Conservation (phyloP, 1,284 basidiomycete species). For the Ustilago esculenta region DNA sequence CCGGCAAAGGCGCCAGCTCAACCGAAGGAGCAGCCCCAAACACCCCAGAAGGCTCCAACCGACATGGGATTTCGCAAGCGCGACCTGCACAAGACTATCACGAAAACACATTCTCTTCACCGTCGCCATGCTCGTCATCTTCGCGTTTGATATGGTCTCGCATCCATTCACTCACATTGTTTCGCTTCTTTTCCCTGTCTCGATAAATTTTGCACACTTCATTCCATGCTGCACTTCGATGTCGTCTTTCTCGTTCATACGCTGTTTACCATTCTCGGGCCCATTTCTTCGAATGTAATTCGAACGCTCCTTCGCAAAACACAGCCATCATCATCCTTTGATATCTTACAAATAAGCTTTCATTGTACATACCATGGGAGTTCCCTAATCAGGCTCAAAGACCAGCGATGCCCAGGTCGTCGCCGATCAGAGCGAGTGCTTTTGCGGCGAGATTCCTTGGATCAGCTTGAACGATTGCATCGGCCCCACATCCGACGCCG, state of each 20-base stretch:
- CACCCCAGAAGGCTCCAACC: slow-evolving; percentile 20
- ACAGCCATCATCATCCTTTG: background rate
- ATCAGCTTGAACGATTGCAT: background rate
- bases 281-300: too few species aligned
- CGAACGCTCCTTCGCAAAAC: too few species aligned
- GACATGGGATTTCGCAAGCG: slow-evolving; percentile 32
- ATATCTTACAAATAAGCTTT: background rate
- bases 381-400: background rate
- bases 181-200: too few species aligned
- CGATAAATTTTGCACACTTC: too few species aligned
- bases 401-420: slow-evolving; percentile 15
- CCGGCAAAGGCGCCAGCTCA: too few species aligned
- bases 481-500: background rate
- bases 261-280: too few species aligned
- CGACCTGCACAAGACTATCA: background rate
- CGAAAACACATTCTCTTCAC: background rate
- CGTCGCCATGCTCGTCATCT: too few species aligned
- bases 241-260: too few species aligned
- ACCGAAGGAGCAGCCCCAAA: background rate
- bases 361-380: background rate
- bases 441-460: slow-evolving; percentile 21
- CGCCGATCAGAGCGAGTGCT: slow-evolving; percentile 20
- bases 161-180: too few species aligned
- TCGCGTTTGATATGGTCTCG: too few species aligned
- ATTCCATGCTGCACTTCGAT: too few species aligned